A percentile compares a stretch with the other conserved stretches of the same genome.
Conservation (phyloP, 768 basidiomycete genomes). For the Suillus luteus region DNA sequence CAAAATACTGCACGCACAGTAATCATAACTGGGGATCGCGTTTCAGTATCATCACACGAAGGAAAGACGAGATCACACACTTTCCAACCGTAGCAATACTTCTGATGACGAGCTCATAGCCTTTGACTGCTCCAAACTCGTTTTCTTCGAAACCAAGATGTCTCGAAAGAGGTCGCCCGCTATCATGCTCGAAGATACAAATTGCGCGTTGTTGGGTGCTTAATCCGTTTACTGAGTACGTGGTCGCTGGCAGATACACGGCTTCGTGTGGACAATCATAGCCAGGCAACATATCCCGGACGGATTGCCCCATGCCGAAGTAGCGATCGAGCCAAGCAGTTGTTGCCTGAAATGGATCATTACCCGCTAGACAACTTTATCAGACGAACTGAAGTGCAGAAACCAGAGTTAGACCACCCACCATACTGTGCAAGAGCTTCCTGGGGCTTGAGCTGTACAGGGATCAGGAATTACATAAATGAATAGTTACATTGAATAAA, state of each 20-base stretch:
- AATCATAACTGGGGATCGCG: slow-evolving; percentile 50
- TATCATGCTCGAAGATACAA: slow-evolving; percentile 66
- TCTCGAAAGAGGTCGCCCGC: slow-evolving; percentile 55
- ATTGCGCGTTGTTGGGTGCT: slow-evolving; percentile 54
- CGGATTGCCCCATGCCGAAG: slow-evolving; percentile 61
- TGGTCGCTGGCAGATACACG: slow-evolving; percentile 59
- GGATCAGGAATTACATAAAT: neutral
- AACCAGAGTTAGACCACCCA: slow-evolving; percentile 22
- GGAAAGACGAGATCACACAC: slow-evolving; percentile 37
- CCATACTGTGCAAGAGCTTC: slow-evolving; percentile 65
- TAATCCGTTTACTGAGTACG: slow-evolving; percentile 46
- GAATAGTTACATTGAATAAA: too few species aligned
- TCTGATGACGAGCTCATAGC: slow-evolving; percentile 58
- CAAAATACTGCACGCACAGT: slow-evolving; percentile 39
- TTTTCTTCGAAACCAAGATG: slow-evolving; percentile 55
- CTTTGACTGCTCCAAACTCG: slow-evolving; percentile 63
- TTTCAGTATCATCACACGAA: neutral
- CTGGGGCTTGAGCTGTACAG: slow-evolving; percentile 52
- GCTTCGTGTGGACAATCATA: slow-evolving; percentile 71
- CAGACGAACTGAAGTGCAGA: neutral
- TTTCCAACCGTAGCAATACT: slow-evolving; percentile 65
- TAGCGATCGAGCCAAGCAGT: slow-evolving; percentile 65
- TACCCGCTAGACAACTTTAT: slow-evolving; percentile 43
- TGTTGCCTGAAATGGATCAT: slow-evolving; percentile 60
- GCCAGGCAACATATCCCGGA: slow-evolving; percentile 63